phyloP scores from a whole-genome alignment of 371 early-diverging fungal species.

The Mucor racemosus region DNA sequence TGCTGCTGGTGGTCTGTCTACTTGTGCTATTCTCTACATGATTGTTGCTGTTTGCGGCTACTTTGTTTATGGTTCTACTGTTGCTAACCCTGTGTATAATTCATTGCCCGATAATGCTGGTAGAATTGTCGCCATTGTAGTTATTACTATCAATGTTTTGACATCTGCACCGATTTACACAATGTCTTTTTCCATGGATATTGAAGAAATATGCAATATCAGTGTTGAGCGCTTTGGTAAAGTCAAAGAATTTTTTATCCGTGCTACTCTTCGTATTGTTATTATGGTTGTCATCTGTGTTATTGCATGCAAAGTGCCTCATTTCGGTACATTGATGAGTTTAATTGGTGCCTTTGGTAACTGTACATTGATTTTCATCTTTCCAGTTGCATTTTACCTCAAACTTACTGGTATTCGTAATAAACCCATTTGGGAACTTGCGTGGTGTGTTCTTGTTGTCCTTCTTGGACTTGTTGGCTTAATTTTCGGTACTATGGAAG shows the following conservation, averaged over 20 bases:
- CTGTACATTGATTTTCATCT: conserved; percentile 79
- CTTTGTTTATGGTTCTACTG: conserved; percentile 74
- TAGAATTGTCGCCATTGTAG: conserved; percentile 65
- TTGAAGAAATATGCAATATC: conserved; percentile 60
- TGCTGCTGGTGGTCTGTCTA: conserved; percentile 64
- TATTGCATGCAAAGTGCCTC: conserved; percentile 76
- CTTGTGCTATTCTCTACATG: conserved; percentile 79
- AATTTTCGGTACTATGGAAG: conserved; percentile 76
- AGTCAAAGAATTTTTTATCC: conserved; percentile 23
- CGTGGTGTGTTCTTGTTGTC: conserved; percentile 63
- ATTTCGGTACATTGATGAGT: conserved; percentile 83
- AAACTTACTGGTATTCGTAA: conserved; percentile 69
- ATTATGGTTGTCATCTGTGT: conserved; percentile 56
- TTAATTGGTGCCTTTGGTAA: conserved; percentile 82
- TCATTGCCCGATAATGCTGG: conserved; percentile 71
- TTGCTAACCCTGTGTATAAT: conserved; percentile 73
- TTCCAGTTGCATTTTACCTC: conserved; percentile 83
- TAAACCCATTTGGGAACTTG: conserved; percentile 59
- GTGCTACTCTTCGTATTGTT: conserved; percentile 26
- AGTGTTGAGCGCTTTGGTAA: conserved; percentile 51
- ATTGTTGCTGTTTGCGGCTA: conserved; percentile 80
- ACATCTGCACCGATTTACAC: conserved; percentile 80
- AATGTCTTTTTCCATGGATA: conserved; percentile 73
- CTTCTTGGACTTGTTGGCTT: conserved; percentile 72
- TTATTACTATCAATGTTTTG: conserved; percentile 80